Base-by-base conservation (phyloP, 805 yeast species). In the Zygosaccharomyces siamensis region DNA sequence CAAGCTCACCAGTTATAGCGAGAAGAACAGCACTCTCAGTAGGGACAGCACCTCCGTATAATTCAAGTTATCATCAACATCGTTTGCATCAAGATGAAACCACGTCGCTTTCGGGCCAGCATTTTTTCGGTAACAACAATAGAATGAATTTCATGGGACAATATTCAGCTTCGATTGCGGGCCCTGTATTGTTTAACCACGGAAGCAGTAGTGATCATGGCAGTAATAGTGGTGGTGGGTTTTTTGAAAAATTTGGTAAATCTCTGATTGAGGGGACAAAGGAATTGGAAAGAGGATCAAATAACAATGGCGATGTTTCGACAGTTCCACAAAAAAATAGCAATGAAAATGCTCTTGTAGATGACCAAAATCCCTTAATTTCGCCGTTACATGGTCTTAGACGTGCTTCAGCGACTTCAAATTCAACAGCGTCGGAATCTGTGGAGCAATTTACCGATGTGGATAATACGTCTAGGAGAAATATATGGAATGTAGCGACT, bases 201-300 rank as follows among this genome's bases (percentile, higher is more conserved):
- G 12, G n/a, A 18, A 27, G 30, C 27, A 35, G 24, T 21, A 16
- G 16, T 7, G 40, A 18, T 33, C 1, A 39, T 18, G 18, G 38
- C 8, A 37, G 33, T 33, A 38, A 36, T 27, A 45, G 48, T 30
- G 51, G 47, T 18, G 61, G 60, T 31, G 64, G 68, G 5, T 65
- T 67, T 43, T 67, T 66, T 43, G 69, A 67, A 45, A 56, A 56
- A 39, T 62, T 67, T 45, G 71, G 71, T 36, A 61, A 60, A 47
- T 54, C 68, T 14, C 46, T 67, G 31, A 63, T 66, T 23, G 70
- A 66, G 44, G 69, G 69, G 16, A 67, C 71, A 1, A 55, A 61
- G 26, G 71, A 67, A 54, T 53, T 67, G 26, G 71, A 59, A 45
- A 45, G 30, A 21, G 24, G 24, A 6, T 41, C 46, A 20, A 37